phyloP scores from a whole-genome alignment of 257 asterid genomes.

The Voacanga thouarsii region DNA sequence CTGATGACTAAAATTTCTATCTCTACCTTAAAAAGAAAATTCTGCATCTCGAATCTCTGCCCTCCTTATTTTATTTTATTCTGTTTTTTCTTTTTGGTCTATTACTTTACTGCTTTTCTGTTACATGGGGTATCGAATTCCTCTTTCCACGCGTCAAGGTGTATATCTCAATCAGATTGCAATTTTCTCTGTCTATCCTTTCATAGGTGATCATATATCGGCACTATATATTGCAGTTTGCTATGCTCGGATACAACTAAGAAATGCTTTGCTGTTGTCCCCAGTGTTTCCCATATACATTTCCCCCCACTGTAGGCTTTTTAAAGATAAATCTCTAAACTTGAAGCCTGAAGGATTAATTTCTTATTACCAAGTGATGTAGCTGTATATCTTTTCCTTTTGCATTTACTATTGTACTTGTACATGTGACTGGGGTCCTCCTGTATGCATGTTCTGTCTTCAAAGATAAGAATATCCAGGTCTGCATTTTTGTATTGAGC shows the following conservation, averaged over 20 bases:
- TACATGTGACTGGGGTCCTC: neutral
- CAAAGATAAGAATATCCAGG: neutral
- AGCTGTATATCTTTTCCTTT: neutral
- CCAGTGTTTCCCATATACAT: neutral
- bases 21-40: neutral
- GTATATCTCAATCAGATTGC: neutral
- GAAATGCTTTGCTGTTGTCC: too few relatives aligned
- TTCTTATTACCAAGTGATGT: neutral
- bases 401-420: neutral
- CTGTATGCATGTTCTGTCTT: neutral
- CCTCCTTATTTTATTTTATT: neutral
- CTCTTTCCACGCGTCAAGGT: neutral
- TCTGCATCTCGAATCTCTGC: conserved; percentile 8
- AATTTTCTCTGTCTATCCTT: neutral
- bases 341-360: neutral
- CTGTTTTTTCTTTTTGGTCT: neutral
- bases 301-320: neutral
- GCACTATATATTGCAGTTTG: neutral
- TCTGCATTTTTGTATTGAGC: neutral
- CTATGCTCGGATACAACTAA: neutral
- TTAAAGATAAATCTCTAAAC: neutral
- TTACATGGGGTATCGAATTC: neutral
- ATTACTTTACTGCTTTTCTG: neutral
- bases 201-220: neutral
- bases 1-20: neutral